phyloP scores from a whole-genome alignment of 768 basidiomycete species.

The Phallus indusiatus region DNA sequence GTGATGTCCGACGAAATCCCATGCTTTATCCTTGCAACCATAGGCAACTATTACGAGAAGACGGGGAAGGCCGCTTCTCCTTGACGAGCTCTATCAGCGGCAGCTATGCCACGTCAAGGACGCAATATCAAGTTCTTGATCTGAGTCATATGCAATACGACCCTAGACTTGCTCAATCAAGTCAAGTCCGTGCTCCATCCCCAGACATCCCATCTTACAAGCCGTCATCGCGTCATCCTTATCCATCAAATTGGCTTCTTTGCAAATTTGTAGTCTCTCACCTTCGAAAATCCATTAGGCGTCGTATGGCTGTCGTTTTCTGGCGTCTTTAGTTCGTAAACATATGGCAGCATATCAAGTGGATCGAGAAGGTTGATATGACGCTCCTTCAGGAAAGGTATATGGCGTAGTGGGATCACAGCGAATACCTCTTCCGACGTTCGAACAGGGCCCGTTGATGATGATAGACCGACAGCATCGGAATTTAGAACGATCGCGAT shows the following conservation, averaged over 20 bases:
- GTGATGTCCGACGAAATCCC: not conserved
- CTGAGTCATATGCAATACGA: too few species aligned
- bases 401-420: slow-evolving; percentile 35
- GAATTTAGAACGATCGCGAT: slow-evolving; percentile 32
- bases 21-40: not conserved
- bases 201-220: too few species aligned
- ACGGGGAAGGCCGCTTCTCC: slow-evolving; percentile 13
- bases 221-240: too few species aligned
- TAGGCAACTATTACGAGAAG: too few species aligned
- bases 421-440: slow-evolving; percentile 34
- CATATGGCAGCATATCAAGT: slow-evolving; percentile 38
- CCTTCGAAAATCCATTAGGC: not conserved
- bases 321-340: not conserved
- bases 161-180: too few species aligned
- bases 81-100: not conserved
- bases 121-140: too few species aligned
- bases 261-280: not conserved
- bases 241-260: too few species aligned
- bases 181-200: too few species aligned
- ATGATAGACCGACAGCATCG: slow-evolving; percentile 13
- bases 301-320: not conserved
- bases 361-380: slow-evolving; percentile 46
- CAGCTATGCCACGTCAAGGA: too few species aligned
- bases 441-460: slow-evolving; percentile 18
- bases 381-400: slow-evolving; percentile 36